Percentiles rank a stretch among this genome's conserved stretches.
These are phyloP conservation scores for Lolium perenne DNA, from an alignment of 176 grass and related monocot genomes.

Conservation along the genomic window DNA sequence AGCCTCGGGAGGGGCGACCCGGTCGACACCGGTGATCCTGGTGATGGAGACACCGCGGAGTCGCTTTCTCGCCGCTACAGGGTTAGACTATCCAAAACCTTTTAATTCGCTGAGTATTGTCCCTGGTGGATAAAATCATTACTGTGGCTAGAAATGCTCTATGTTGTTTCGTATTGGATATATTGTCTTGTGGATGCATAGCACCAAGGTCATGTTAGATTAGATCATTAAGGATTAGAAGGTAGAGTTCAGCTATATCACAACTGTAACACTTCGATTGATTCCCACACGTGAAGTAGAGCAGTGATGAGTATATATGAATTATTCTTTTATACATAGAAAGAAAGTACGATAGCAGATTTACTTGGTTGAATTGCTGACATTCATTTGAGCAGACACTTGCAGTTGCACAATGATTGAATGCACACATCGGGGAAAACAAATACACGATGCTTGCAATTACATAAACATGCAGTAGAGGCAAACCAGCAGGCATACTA, in stretches of 20 bases:
- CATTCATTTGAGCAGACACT: constrained; percentile 31
- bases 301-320: background rate
- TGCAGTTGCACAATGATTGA: constrained; percentile 26
- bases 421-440: background rate
- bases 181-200: background rate
- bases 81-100: constrained; percentile 51
- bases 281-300: constrained; percentile 11
- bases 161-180: constrained; percentile 2
- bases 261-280: background rate
- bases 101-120: constrained; percentile 12
- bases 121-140: background rate
- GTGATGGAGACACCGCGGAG: constrained; percentile 54
- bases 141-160: background rate
- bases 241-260: constrained; percentile 28
- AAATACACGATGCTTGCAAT: too few relatives aligned
- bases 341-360: background rate
- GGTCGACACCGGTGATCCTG: constrained; percentile 33
- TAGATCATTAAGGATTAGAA: background rate
- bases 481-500: background rate
- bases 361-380: constrained; percentile 2
- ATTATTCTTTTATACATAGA: background rate
- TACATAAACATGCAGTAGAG: constrained; percentile 15
- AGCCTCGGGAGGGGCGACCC: constrained; percentile 67
- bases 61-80: constrained; percentile 77
- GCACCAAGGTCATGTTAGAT: background rate